Conservation (phyloP, 441 rosid genomes). For the Syzygium malaccense region DNA sequence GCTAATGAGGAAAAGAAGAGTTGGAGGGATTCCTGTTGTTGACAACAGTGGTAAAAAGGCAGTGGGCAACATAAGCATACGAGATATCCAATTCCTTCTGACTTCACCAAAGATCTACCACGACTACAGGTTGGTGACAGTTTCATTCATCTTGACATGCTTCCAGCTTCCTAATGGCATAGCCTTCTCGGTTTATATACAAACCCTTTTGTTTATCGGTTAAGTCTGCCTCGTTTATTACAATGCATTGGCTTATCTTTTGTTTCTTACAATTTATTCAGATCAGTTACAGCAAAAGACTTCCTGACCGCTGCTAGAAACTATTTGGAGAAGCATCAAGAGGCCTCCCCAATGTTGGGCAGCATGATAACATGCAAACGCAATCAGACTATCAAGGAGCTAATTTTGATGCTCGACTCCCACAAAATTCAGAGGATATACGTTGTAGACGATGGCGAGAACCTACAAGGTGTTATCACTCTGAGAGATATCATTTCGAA, state of each 20-base stretch:
- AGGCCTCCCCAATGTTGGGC: conserved; percentile 38
- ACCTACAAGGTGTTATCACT: conserved; percentile 87
- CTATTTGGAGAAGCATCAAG: conserved; percentile 53
- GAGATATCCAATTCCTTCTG: conserved; percentile 86
- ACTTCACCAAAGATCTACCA: conserved; percentile 90
- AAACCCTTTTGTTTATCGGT: not conserved
- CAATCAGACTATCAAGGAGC: conserved; percentile 51
- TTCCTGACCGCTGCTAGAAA: conserved; percentile 62
- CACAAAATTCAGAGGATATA: conserved; percentile 69
- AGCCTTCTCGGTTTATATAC: not conserved
- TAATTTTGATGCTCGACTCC: conserved; percentile 63
- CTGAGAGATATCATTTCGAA: conserved; percentile 85
- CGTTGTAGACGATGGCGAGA: conserved; percentile 71
- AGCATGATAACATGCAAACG: conserved; percentile 72
- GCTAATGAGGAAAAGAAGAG: conserved; percentile 72
- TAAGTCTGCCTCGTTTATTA: not conserved
- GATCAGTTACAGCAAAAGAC: conserved; percentile 85
- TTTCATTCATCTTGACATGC: not conserved
- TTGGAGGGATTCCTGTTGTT: conserved; percentile 84
- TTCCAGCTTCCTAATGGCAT: not conserved
- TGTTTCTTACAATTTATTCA: conserved; percentile 3
- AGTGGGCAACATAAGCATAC: conserved; percentile 77
- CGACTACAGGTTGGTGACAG: conserved; percentile 52
- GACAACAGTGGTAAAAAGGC: conserved; percentile 50
- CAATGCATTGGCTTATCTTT: not conserved